Evolutionary conservation across 768 basidiomycete species (phyloP), one percentile per base, ranked within the genome.

Genomic region (Serpula lacrymans): DNA sequence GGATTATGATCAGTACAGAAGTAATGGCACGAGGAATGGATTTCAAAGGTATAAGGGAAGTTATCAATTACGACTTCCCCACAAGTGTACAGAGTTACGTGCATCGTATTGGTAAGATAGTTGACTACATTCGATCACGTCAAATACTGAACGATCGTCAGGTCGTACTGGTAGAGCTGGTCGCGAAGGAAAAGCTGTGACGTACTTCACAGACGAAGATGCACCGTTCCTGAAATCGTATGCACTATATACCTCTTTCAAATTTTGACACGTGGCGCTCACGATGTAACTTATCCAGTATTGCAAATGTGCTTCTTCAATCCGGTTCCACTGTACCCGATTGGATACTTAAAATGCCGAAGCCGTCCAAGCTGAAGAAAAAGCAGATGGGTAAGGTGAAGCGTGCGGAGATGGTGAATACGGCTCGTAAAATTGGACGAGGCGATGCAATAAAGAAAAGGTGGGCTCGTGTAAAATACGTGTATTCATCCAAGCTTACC

Each of bases 11-110:
- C 33, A 89, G 85, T 49, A 99, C 96, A 17, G 96, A 99, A 60
- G 88, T 98, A 37, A 88, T 98, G 89, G 92, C 91, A 17, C 78
- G 96, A 51, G 96, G 96, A 3, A 93, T 99, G 85, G 96, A 98
- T 58, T 98, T 99, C 70, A 88, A 85, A 60, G 93, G 94, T 8
- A 80, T 95, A 37, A 72, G 82, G 43, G 88, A 97, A 55, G 93
- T 99, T 8, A 84, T 98, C 57, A 99, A 97, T 62, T 94, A 88
- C 54, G 95, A 97, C 64, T 97, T 98, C 64, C 96, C 96, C 3
- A 92, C 86, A 27, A 94, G 81, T 40, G 85, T 95, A 2, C 92
- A 95, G 60, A 93, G 88, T 55, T 99, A 99, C 56, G 78, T 99
- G 30, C 96, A 99, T 63, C 76, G 96, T 17, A 96, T 99, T 37